phyloP scores from a whole-genome alignment of 2,329 filamentous ascomycete genomes.

The Tolypocladium ovalisporum region DNA sequence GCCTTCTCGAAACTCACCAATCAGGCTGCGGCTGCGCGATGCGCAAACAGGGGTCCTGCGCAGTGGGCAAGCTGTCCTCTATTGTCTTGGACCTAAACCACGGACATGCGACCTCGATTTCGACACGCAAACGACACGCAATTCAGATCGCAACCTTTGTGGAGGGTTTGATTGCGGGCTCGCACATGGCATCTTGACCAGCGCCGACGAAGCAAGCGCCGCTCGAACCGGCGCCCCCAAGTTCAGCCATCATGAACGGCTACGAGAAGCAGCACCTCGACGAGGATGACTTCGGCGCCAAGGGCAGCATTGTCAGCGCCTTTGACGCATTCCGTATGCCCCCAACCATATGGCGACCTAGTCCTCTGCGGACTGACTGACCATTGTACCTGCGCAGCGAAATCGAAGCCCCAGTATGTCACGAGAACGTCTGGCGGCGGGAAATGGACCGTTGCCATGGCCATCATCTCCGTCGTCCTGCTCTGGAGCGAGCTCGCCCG shows the following conservation, averaged over 20 bases:
- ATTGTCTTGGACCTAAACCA: neutral
- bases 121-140: neutral
- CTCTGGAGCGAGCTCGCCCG: constrained; percentile 65
- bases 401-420: constrained; percentile 90
- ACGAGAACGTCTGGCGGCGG: constrained; percentile 76
- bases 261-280: constrained; percentile 56
- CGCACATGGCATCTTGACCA: neutral
- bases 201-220: neutral
- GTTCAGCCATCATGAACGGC: constrained; percentile 55
- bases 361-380: neutral
- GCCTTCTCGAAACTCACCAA: neutral
- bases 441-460: constrained; percentile 83
- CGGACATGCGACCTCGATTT: neutral
- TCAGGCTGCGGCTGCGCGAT: neutral
- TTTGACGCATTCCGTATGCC: constrained; percentile 93
- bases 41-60: neutral
- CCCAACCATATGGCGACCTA: neutral
- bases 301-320: constrained; percentile 61
- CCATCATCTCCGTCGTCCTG: constrained; percentile 63
- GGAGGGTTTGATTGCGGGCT: neutral
- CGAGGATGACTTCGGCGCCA: constrained; percentile 72
- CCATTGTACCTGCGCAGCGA: constrained; percentile 45
- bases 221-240: neutral
- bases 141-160: neutral
- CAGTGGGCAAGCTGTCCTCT: neutral